Evolutionary conservation across 371 early-diverging fungal species (phyloP).

Genomic region (Haplosporangium sp.): DNA sequence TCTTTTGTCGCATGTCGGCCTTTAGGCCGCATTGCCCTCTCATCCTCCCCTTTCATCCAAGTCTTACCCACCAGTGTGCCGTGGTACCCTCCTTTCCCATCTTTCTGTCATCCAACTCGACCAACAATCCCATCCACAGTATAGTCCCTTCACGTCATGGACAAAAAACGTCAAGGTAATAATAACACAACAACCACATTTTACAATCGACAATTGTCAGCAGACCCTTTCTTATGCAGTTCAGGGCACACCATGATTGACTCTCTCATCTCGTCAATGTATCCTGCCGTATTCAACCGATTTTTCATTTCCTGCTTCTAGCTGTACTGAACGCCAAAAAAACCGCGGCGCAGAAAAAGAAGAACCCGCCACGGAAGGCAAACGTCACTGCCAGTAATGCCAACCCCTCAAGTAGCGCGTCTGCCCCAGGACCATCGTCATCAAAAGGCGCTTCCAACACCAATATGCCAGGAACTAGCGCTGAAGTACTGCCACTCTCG

Average conservation of each 20-base stretch:
- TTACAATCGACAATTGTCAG: too few relatives aligned
- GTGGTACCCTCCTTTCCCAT: too few relatives aligned
- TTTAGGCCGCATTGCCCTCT: too few relatives aligned
- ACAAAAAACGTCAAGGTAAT: constrained; percentile 51
- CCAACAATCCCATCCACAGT: too few relatives aligned
- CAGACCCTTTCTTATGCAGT: too few relatives aligned
- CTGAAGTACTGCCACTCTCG: constrained; percentile 9
- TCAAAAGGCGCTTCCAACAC: neutral
- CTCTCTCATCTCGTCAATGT: neutral
- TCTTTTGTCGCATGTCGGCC: too few relatives aligned
- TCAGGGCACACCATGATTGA: too few relatives aligned
- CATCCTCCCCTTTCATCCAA: too few relatives aligned
- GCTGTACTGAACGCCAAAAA: constrained; percentile 51
- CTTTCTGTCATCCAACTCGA: too few relatives aligned
- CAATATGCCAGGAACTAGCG: constrained; percentile 3
- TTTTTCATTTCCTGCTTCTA: constrained; percentile 5
- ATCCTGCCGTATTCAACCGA: neutral
- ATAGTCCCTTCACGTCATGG: constrained; percentile 19
- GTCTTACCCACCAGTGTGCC: too few relatives aligned
- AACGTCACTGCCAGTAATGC: neutral
- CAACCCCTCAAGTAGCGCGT: constrained; percentile 2
- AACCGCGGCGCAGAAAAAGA: constrained; percentile 42
- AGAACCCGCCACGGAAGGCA: constrained; percentile 24
- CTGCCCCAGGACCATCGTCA: neutral
- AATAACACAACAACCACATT: neutral